Conservation (phyloP, 345 rosid species). For the Aquilaria sinensis region DNA sequence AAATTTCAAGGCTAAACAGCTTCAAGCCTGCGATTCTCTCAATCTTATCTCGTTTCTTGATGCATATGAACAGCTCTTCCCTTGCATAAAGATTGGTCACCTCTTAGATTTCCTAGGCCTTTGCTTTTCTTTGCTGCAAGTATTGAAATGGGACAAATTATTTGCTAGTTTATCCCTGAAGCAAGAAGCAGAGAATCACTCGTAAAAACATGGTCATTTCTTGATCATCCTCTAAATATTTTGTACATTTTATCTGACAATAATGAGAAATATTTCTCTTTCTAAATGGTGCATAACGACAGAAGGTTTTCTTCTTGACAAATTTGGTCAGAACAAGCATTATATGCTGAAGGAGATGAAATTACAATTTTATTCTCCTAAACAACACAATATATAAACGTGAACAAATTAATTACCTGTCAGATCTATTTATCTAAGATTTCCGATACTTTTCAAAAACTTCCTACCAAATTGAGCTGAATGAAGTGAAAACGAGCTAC, state of each 20-base stretch:
- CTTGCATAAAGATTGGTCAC: conserved; percentile 7
- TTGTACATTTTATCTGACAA: neutral
- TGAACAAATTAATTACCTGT: neutral
- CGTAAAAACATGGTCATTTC: no score
- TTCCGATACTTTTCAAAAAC: neutral
- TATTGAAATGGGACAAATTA: neutral
- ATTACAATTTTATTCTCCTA: neutral
- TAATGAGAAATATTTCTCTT: neutral
- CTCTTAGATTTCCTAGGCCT: conserved; percentile 25
- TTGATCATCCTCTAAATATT: no score
- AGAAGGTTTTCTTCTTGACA: no score
- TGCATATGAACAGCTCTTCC: no score
- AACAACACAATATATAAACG: neutral
- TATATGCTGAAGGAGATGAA: neutral
- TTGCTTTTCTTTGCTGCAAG: conserved; percentile 31
- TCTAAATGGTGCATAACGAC: no score
- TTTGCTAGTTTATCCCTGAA: no score
- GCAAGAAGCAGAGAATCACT: no score
- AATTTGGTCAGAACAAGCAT: neutral
- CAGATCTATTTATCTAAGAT: neutral
- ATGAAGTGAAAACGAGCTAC: no score
- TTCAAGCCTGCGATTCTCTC: no score
- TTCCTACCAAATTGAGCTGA: neutral
- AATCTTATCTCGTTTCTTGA: no score
- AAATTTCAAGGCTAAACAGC: no score